Conservation (phyloP, 768 basidiomycete genomes). For the Amanita rubescens region DNA sequence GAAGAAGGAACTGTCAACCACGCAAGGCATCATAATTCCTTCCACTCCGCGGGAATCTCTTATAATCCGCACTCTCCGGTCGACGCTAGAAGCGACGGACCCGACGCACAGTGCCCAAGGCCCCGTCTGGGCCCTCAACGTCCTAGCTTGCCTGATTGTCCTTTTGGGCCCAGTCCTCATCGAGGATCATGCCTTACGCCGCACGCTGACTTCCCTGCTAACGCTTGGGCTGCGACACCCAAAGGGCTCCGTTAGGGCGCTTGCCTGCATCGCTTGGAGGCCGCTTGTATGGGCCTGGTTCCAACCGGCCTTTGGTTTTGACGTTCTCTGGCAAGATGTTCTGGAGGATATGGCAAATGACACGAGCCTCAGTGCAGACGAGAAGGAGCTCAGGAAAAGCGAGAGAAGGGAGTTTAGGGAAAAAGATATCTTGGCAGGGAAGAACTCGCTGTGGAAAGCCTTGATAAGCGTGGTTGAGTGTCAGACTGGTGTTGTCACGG, state of each 20-base stretch:
- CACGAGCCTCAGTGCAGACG: slow-evolving; percentile 24
- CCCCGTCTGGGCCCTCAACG: slow-evolving; percentile 70
- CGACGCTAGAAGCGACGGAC: slow-evolving; percentile 47
- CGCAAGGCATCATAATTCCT: slow-evolving; percentile 2
- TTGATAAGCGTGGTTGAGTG: slow-evolving; percentile 42
- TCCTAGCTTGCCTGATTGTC: slow-evolving; percentile 57
- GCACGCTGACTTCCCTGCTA: slow-evolving; percentile 43
- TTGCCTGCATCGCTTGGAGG: slow-evolving; percentile 62
- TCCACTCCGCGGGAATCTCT: slow-evolving; percentile 31
- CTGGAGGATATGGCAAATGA: slow-evolving; percentile 20
- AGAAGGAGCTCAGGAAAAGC: slow-evolving; percentile 9
- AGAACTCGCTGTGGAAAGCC: slow-evolving; percentile 39
- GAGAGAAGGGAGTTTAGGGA: slow-evolving; percentile 7
- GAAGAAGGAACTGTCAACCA: slow-evolving; percentile 27
- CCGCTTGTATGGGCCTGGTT: slow-evolving; percentile 58
- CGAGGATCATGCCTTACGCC: slow-evolving; percentile 34
- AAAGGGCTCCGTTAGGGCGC: slow-evolving; percentile 55
- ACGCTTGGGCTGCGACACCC: slow-evolving; percentile 51
- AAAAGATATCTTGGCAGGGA: slow-evolving; percentile 17
- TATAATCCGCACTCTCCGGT: slow-evolving; percentile 61
- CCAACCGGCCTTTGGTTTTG: slow-evolving; percentile 37
- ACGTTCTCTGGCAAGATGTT: slow-evolving; percentile 22
- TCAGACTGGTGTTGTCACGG: slow-evolving; percentile 44
- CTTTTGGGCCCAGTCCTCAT: slow-evolving; percentile 54
- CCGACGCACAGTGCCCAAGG: slow-evolving; percentile 62